phyloP scores from a whole-genome alignment of 495 filamentous ascomycete species.

The Penicillium bialowiezense region DNA sequence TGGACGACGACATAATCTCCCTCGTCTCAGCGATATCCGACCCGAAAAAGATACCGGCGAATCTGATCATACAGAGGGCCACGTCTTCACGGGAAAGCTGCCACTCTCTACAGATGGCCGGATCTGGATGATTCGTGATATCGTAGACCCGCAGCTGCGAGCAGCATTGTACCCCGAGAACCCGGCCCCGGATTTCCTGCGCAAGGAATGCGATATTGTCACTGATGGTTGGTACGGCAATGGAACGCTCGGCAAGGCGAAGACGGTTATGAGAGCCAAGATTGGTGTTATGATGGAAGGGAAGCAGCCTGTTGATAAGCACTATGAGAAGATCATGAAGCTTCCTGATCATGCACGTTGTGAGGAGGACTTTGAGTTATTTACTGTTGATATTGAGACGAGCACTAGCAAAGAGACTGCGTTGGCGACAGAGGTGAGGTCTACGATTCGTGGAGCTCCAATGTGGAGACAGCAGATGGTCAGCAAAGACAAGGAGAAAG shows the following conservation, averaged over 20 bases:
- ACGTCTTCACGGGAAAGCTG: constrained; percentile 76
- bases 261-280: constrained; percentile 82
- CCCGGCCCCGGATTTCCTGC: constrained; percentile 27
- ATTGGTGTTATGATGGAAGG: constrained; percentile 51
- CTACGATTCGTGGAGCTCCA: constrained; percentile 37
- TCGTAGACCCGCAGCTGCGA: constrained; percentile 59
- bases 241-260: constrained; percentile 74
- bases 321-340: constrained; percentile 42
- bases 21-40: constrained; percentile 14
- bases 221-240: constrained; percentile 78
- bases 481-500: constrained; percentile 13
- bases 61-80: constrained; percentile 23
- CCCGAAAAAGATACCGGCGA: background rate
- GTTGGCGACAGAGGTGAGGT: constrained; percentile 39
- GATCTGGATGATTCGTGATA: constrained; percentile 91
- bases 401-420: constrained; percentile 27
- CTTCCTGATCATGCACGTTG: constrained; percentile 43
- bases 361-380: constrained; percentile 25
- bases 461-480: constrained; percentile 27
- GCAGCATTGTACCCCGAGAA: constrained; percentile 23
- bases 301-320: constrained; percentile 41
- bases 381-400: constrained; percentile 29
- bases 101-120: constrained; percentile 69
- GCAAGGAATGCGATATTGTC: constrained; percentile 51
- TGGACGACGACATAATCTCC: constrained; percentile 40